Evolutionary conservation across 495 filamentous ascomycete genomes (phyloP), one percentile per base, ranked within the genome.

Genomic region (Cercophora newfieldiana): DNA sequence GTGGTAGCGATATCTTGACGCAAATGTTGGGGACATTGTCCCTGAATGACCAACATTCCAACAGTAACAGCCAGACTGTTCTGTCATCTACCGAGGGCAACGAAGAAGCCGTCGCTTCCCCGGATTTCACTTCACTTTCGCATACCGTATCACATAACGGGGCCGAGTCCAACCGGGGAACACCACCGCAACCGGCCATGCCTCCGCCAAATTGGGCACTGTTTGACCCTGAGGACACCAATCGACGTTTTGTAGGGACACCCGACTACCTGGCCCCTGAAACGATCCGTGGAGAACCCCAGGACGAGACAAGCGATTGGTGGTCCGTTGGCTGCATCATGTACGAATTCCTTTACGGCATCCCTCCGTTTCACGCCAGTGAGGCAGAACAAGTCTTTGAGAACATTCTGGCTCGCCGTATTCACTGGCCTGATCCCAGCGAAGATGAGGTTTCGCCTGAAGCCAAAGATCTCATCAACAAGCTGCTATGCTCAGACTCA

Each of bases 221-320:
- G 12, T 98, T 97, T 72, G 94, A 98, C 72, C 95, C 95, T 0
- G 90, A 96, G 71, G 95, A 99, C 70, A 93, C 88, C 65, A 94
- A 92, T 72, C 89, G 96, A 57, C 88, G 91, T 44, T 99, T 99
- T 74, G 95, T 99, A 19, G 95, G 95, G 47, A 99, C 95, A 1
- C 95, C 95, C 1, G 95, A 99, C 78, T 99, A 99, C 77, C 86
- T 99, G 19, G 94, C 95, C 1, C 95, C 95, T 1, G 95, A 99
- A 75, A 99, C 95, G 0, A 97, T 99, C 74, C 93, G 91, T 71
- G 95, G 95, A 57, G 85, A 91, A 66, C 92, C 94, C 0, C 95
- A 98, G 78, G 95, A 99, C 74, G 93, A 98, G 74, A 94, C 93
- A 68, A 97, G 95, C 75, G 95, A 99, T 85, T 99, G 95, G 95